phyloP scores from a whole-genome alignment of 148 eudicot genomes.

The Euryodendron excelsum region DNA sequence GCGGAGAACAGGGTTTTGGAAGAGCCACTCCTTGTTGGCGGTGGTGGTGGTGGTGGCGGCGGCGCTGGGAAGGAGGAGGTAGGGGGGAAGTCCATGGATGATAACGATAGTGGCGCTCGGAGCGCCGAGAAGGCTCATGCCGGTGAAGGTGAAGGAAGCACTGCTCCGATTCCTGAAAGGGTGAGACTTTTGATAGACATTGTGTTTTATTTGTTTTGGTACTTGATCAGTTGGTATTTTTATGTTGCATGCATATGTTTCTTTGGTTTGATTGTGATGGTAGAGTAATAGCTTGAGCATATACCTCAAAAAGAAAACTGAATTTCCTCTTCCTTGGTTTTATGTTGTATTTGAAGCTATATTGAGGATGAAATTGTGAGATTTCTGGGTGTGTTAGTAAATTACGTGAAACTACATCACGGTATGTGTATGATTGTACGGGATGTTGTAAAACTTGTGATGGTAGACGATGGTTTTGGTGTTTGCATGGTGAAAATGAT shows the following conservation, averaged over 20 bases:
- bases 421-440: neutral
- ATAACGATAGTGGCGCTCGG: constrained; percentile 34
- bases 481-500: neutral
- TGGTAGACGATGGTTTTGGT: neutral
- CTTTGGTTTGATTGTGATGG: neutral
- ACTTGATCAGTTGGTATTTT: neutral
- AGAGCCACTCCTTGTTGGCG: constrained; percentile 6
- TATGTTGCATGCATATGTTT: neutral
- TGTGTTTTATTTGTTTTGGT: neutral
- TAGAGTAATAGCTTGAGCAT: neutral
- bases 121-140: constrained; percentile 37
- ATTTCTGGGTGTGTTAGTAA: neutral
- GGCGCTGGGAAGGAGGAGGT: constrained; percentile 27
- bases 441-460: neutral
- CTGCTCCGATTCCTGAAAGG: constrained; percentile 53
- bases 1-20: constrained; percentile 20
- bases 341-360: neutral
- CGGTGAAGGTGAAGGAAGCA: constrained; percentile 39
- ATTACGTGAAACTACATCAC: neutral
- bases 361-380: neutral
- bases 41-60: constrained; percentile 7
- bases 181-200: constrained; percentile 25
- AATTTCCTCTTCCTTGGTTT: neutral
- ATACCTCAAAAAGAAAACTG: neutral
- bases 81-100: constrained; percentile 42